These are phyloP conservation scores for Lachancea fermentati DNA, from an alignment of 805 yeast species.

Conservation along the genomic window DNA sequence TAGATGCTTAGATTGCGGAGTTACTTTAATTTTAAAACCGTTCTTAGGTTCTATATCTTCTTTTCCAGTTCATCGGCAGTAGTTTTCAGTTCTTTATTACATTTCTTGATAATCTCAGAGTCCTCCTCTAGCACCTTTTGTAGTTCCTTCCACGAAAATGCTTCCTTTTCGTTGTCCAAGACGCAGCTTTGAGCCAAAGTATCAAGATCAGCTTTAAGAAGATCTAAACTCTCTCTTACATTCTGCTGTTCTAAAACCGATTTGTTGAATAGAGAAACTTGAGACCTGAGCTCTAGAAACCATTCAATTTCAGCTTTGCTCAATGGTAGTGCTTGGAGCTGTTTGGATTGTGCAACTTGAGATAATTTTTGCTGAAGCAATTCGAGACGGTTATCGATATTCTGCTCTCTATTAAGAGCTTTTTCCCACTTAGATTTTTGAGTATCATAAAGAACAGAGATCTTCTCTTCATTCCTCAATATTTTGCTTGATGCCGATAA, in stretches of 20 bases:
- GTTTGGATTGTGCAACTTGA: slow-evolving; percentile 14
- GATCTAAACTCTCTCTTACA: slow-evolving; percentile 26
- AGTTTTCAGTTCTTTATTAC: slow-evolving; percentile 14
- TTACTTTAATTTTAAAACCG: too few relatives aligned
- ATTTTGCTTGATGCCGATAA: slow-evolving; percentile 27
- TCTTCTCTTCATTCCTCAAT: slow-evolving; percentile 11
- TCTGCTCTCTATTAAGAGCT: slow-evolving; percentile 30
- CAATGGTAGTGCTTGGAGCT: slow-evolving; percentile 28
- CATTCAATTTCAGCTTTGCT: slow-evolving; percentile 40
- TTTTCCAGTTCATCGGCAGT: slow-evolving; percentile 15
- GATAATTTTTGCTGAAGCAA: slow-evolving; percentile 26
- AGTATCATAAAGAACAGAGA: slow-evolving; percentile 13
- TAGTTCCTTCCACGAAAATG: slow-evolving; percentile 30
- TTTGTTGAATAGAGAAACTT: slow-evolving; percentile 30
- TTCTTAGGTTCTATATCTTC: too few relatives aligned
- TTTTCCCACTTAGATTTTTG: slow-evolving; percentile 16
- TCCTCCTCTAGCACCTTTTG: slow-evolving; percentile 32
- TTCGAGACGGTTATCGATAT: slow-evolving; percentile 30
- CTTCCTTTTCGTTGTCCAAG: slow-evolving; percentile 7
- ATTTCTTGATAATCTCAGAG: slow-evolving; percentile 25
- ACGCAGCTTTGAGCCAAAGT: slow-evolving; percentile 4
- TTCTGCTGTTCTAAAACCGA: slow-evolving; percentile 25
- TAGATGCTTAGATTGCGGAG: too few relatives aligned
- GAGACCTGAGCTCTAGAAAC: slow-evolving; percentile 39
- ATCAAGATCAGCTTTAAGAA: slow-evolving; percentile 26